Base-by-base conservation (phyloP, 352 stramenopile species). In the Pilasporangium apinafurcum region DNA sequence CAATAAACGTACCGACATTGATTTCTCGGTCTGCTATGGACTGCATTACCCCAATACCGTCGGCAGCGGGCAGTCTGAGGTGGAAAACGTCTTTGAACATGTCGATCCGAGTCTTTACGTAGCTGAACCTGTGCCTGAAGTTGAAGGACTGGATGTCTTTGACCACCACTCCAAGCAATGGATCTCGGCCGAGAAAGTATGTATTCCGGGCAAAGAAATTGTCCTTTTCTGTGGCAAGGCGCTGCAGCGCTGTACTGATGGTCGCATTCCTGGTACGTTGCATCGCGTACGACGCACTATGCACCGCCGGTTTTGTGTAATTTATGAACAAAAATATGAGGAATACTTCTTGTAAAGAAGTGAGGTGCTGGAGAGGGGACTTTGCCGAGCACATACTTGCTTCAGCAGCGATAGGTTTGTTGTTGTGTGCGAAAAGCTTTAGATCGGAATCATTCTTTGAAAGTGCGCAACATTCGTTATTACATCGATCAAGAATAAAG, bases 291-390 rank as follows among this genome's bases (percentile, higher is more conserved):
- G 63, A 31, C 63, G 63, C 29, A 70, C 52, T 14, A 48, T 50
- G 10, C 53, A 68, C 24, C 41, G 51, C 13, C 58, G 69, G 21
- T 80, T 78, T 44, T 83, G 69, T 51, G 66, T 83, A 41, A 72
- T 83, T 28, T 83, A 80, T 34, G 69, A 83, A 56, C 69, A 83
- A 48, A 83, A 83, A 42, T 83, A 83, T 37, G 61, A 73, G 35
- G 56, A 71, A 14, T 81, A 68, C 39, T 81, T 75, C 45, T 38
- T 64, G 34, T 73, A 37, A 68, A 14, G 33, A 41, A 20, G 21
- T n/a, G n/a, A n/a, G n/a, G n/a, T n/a, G n/a, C n/a, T n/a, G n/a
- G n/a, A n/a, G n/a, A n/a, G n/a, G n/a, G n/a, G n/a, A n/a, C n/a
- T n/a, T n/a, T n/a, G n/a, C n/a, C n/a, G n/a, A n/a, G n/a, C n/a